A percentile compares a stretch with the other conserved stretches of the same genome.
Evolutionary conservation across 805 yeast genomes (phyloP).

Genomic region (Ogataea ramenticola): DNA sequence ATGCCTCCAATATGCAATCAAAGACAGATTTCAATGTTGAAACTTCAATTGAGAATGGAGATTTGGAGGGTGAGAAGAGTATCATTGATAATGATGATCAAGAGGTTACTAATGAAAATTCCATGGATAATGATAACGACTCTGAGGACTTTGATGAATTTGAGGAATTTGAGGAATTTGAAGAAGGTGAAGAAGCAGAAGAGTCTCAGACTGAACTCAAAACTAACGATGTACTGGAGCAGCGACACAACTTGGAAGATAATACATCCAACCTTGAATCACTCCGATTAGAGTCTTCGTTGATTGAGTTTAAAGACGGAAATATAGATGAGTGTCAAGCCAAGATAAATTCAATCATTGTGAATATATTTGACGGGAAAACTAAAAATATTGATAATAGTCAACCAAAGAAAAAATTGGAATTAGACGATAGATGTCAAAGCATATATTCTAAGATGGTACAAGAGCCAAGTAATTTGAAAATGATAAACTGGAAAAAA

Average conservation of each 20-base stretch:
- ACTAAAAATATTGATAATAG: too few species aligned
- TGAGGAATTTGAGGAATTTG: conserved; percentile 18
- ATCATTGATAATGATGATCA: background rate
- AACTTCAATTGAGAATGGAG: too few species aligned
- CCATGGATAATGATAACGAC: background rate
- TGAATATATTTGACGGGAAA: background rate
- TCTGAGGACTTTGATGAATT: conserved; percentile 6
- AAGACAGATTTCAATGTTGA: too few species aligned
- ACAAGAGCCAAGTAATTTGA: conserved; percentile 34
- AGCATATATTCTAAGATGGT: conserved; percentile 17
- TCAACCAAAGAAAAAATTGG: background rate
- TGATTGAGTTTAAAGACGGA: background rate
- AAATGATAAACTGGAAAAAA: conserved; percentile 63
- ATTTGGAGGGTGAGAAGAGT: background rate
- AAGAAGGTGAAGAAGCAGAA: conserved; percentile 6
- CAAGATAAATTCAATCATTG: too few species aligned
- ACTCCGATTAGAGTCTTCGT: background rate
- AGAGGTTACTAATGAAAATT: too few species aligned
- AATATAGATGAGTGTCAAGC: background rate
- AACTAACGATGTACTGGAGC: background rate
- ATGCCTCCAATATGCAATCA: too few species aligned
- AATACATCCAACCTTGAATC: background rate
- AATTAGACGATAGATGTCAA: conserved; percentile 17
- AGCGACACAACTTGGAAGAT: background rate
- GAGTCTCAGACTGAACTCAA: background rate